Base-by-base conservation (phyloP, 768 basidiomycete species). In the Pleurotus tuoliensis region DNA sequence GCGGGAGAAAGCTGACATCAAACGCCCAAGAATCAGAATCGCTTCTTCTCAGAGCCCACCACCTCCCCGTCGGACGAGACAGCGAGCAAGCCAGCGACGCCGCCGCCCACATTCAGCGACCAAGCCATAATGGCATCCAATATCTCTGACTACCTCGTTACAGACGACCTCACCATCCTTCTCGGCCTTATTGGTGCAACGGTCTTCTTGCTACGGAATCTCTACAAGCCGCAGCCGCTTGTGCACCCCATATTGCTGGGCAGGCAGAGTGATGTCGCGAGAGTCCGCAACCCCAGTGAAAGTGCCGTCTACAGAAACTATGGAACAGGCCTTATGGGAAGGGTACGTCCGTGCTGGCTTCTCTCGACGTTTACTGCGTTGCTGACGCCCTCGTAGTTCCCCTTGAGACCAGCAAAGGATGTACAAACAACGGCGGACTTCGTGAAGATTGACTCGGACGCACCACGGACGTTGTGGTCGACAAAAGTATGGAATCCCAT, bases 211-310 rank as follows among this genome's bases (percentile, higher is more conserved):
- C 75, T 92, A 44, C 85, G 85, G 65, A 91, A 84, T 67, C 73
- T 90, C 58, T 90, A 91, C 73, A 90, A 82, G 62, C 89, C 88
- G 3, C 88, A 89, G 62, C 86, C 88, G 2, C 82, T 95, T 43
- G 93, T 95, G 0, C 94, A 97, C 65, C 94, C 94, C n/a, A 89
- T 98, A 61, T 79, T 96, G 7, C 81, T 98, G 1, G 94, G 94
- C 5, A 77, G 93, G 49, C 94, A 98, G 77, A 92, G 92, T 63
- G 95, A 97, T 68, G 88, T 88, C 24, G 87, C 86, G 11, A 79
- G 87, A 49, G 91, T 94, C 3, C 77, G 94, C 53, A 86, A 91
- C 64, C 79, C 88, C 11, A 78, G 81, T 6, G 90, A 95, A 73
- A 94, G 91, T 63, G 91, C 92, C 0, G 76, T 94, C 13, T 96